Percentiles rank a stretch among this genome's conserved stretches.
Conservation (phyloP, 2,329 filamentous ascomycete genomes). For the Claviceps paspali region DNA sequence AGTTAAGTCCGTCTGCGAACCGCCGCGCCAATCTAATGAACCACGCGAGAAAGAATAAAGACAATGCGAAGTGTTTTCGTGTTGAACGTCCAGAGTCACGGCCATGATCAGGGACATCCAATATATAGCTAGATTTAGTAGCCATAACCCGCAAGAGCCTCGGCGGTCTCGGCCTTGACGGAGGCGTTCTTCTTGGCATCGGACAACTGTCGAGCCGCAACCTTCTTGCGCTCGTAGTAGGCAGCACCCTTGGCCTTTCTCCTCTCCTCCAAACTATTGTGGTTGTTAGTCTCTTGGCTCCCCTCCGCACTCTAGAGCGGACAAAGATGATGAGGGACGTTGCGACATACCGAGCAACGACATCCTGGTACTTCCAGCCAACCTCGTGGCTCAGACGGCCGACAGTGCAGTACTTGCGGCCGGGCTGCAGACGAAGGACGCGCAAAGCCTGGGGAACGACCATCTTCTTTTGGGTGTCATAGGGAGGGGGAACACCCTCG, state of each 20-base stretch:
- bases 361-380: constrained; percentile 99
- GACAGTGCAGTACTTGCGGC: constrained; percentile 99
- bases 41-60: constrained; percentile 31
- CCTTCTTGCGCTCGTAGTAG: constrained; percentile 99
- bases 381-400: constrained; percentile 97
- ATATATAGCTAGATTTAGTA: constrained; percentile 49
- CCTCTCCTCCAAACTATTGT: constrained; percentile 83
- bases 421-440: constrained; percentile 91
- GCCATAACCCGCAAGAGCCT: constrained; percentile 78
- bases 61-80: constrained; percentile 21
- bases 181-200: constrained; percentile 87
- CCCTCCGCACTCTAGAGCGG: too few relatives aligned
- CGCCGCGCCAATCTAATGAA: constrained; percentile 40
- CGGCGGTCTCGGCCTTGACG: constrained; percentile 72
- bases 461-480: constrained; percentile 99
- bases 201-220: constrained; percentile 73
- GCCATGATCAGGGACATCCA: constrained; percentile 12
- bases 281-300: constrained; percentile 8
- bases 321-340: background rate
- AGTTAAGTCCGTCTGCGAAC: constrained; percentile 33
- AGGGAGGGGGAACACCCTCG: constrained; percentile 96
- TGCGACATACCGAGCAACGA: constrained; percentile 73
- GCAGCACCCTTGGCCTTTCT: constrained; percentile 98
- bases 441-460: constrained; percentile 97
- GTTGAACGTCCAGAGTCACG: constrained; percentile 13